Percentiles rank a stretch among this genome's conserved stretches.
These are phyloP conservation scores for Pulveroboletus sp. DNA, from an alignment of 768 basidiomycete species.

Conservation along the genomic window DNA sequence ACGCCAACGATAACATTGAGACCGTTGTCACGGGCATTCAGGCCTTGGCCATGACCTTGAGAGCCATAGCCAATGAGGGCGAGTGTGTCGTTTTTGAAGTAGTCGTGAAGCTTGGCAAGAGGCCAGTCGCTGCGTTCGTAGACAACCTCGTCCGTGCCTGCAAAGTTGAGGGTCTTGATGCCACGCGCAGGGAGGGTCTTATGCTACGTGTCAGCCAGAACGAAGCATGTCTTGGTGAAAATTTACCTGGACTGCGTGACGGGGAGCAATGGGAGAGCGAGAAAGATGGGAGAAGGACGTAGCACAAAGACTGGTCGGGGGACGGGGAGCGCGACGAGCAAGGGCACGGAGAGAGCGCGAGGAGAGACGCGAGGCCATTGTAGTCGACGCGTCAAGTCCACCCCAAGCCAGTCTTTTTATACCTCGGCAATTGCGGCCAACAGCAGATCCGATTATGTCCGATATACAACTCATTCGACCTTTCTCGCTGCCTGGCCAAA, in stretches of 20 bases:
- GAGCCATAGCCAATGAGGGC: constrained; percentile 99
- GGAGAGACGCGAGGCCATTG: constrained; percentile 54
- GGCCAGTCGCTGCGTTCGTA: constrained; percentile 99
- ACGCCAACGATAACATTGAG: constrained; percentile 99
- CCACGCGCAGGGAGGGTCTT: constrained; percentile 61
- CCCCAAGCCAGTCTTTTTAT: constrained; percentile 6
- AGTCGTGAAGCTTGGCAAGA: constrained; percentile 94
- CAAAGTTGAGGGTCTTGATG: constrained; percentile 94
- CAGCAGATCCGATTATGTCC: constrained; percentile 7
- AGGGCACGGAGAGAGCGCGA: constrained; percentile 59
- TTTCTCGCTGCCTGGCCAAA: constrained; percentile 36
- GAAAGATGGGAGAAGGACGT: constrained; percentile 70
- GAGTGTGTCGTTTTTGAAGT: constrained; percentile 99
- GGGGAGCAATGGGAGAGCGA: constrained; percentile 34
- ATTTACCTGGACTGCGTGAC: constrained; percentile 24
- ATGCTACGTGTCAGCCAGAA: constrained; percentile 2
- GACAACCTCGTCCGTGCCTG: constrained; percentile 87
- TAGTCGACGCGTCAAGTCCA: background rate
- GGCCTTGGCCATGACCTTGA: constrained; percentile 96
- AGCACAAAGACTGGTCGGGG: constrained; percentile 38
- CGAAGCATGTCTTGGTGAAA: constrained; percentile 25
- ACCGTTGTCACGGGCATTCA: constrained; percentile 99
- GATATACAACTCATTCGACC: constrained; percentile 9
- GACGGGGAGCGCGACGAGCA: constrained; percentile 60
- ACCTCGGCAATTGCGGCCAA: constrained; percentile 14